Evolutionary conservation across 2,329 filamentous ascomycete species (phyloP).

Genomic region (Bimuria novae-zelandiae): DNA sequence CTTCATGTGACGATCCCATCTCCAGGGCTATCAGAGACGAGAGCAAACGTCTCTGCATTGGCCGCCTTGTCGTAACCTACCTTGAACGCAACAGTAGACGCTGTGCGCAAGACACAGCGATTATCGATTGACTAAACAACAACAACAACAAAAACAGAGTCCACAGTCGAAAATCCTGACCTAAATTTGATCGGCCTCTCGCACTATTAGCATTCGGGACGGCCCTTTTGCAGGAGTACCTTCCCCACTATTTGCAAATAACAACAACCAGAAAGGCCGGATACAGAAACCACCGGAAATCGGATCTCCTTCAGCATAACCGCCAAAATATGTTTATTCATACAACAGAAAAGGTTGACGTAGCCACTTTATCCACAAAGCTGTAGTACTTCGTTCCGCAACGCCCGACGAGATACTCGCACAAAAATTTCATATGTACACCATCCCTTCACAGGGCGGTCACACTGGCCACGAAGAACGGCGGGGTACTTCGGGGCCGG

Average conservation of each 20-base stretch:
- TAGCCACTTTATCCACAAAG: neutral
- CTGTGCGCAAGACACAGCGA: neutral
- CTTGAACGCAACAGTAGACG: neutral
- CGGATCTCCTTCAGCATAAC: neutral
- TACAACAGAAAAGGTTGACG: neutral
- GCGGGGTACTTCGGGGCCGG: neutral
- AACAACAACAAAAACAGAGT: too few species aligned
- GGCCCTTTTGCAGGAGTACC: neutral
- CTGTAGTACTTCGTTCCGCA: constrained; percentile 1
- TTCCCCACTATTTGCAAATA: neutral
- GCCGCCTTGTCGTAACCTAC: neutral
- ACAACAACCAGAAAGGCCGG: too few species aligned
- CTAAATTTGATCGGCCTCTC: neutral
- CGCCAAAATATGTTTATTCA: neutral
- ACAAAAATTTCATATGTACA: neutral
- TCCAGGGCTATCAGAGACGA: neutral
- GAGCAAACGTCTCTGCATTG: neutral
- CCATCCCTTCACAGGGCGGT: constrained; percentile 4
- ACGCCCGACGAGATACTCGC: constrained; percentile 3
- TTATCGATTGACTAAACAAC: neutral
- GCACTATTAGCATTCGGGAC: constrained; percentile 2
- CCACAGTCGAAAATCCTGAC: neutral
- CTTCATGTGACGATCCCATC: neutral
- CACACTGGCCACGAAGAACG: neutral
- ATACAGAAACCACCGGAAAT: neutral